Conservation (phyloP, 441 rosid genomes). For the Cnidoscolus chayamansa region DNA sequence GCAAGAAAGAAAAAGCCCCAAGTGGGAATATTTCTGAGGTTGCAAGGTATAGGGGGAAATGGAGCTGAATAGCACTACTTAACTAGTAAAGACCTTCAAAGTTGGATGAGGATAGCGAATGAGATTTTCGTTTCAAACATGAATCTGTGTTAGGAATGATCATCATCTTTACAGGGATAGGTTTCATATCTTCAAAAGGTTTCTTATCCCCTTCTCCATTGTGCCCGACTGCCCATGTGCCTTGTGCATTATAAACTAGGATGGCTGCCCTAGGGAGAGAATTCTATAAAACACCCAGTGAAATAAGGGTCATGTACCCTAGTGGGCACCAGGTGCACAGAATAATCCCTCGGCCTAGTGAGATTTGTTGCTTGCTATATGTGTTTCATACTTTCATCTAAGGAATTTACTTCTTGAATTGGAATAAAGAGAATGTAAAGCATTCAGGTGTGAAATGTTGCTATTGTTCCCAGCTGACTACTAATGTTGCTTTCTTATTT, state of each 20-base stretch:
- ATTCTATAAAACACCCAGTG: too few species aligned
- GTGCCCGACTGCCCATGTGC: not conserved
- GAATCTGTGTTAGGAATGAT: not conserved
- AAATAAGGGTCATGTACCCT: too few species aligned
- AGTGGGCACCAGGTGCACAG: too few species aligned
- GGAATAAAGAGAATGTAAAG: conserved; percentile 1
- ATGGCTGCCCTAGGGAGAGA: not conserved
- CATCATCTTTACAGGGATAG: not conserved
- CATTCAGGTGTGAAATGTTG: not conserved
- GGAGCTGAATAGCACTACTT: too few species aligned
- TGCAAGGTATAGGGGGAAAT: too few species aligned
- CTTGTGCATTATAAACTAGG: not conserved
- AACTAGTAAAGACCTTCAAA: not conserved
- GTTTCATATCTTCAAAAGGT: not conserved
- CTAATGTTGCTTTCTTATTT: not conserved
- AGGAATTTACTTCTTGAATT: not conserved
- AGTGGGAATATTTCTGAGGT: not conserved
- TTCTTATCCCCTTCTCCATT: not conserved
- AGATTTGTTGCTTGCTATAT: not conserved
- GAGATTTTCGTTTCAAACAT: not conserved
- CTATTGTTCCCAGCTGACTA: not conserved
- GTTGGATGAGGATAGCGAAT: not conserved
- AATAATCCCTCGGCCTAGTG: too few species aligned
- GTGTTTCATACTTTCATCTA: not conserved
- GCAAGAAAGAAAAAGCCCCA: not conserved